Base-by-base conservation (phyloP, 208 protist species). In the Leptomonas pyrrhocoris region DNA sequence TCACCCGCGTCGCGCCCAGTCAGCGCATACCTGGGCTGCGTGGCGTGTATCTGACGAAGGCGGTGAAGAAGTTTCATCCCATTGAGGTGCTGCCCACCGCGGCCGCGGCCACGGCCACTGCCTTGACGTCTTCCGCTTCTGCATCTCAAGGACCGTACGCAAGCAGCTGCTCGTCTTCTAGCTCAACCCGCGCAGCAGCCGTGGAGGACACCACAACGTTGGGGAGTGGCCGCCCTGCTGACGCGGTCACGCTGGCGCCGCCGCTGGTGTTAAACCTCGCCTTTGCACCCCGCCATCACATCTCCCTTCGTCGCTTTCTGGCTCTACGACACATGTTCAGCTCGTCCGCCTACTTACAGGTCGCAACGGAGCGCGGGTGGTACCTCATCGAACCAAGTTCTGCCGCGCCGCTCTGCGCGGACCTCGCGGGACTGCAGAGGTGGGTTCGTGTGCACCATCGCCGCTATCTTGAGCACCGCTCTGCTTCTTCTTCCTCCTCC, bases 31-130 rank as follows among this genome's bases (percentile, higher is more conserved):
- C 85, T 30, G 84, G 83, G 0, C 58, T 77, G 36, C 65, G 64
- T 11, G 89, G 89, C 13, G 86, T 95, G 16, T 95, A 86, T 49
- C 43, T 83, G 18, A 90, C 83, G 7, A 34, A 60, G 28, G 6
- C 59, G 0, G 30, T 93, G 9, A 94, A 93, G 55, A 94, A 96
- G 61, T 92, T 89, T 36, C 82, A 79, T n/a, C 86, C 81, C 27
- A 76, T 93, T 30, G 85, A 93, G 60, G 58, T 93, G 8, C 54
- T 81, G 0, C 84, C 87, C 18, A 21, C 34, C 16, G 70, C 76
- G 19, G 63, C 56, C 18, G 3, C 42, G 43, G 54, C 43, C 5
- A n/a, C 18, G 4, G 43, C 43, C 5, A 48, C 43, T n/a, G 5
- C 49, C 23, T 38, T 38, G 34, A 12, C 34, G 9, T 38, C 34